Evolutionary conservation across 176 grass and related monocot genomes (phyloP), one percentile per base, ranked within the genome.

Genomic region (Pontederia crassipes): DNA sequence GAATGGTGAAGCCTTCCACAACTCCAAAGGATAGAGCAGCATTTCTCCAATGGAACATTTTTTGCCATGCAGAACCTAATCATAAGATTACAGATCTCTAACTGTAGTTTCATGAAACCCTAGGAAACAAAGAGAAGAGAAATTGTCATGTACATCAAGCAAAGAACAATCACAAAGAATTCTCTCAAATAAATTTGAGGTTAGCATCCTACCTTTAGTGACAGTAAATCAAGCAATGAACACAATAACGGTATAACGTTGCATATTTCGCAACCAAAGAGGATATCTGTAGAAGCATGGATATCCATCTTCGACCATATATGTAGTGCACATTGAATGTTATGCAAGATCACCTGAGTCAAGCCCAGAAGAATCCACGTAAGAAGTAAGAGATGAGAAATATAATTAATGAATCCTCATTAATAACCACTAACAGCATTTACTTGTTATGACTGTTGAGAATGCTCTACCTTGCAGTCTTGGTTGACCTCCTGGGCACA

Each of bases 101-200:
- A 78, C 50, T 88, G 87, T 70, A 87, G 75, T 64, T 96, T 70
- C 75, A 80, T 85, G 55, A 70, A 74, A 61, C 92, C 92, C 92
- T 96, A 73, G 58, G 8, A 48, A 78, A 60, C 81, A 16, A 64
- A 12, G 45, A 64, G 59, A 58, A 5, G 58, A 14, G 3, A 14
- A 8, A 0, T 50, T 1, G 2, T 6, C 10, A 65, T 9, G 27
- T 49, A 50, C 10, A 8, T 49, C 14, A 51, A 11, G 18, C 3
- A 29, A 65, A 17, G 15, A 17, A 15, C 26, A 17, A 65, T 9
- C 12, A 51, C 11, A 74, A 64, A 48, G 14, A 47, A 7, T 55
- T 69, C 12, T 11, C 48, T 17, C 0, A 55, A 64, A 13, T 9
- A 27, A 64, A 29, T 16, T 8, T 8, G 8, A 8, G n/a, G 4